Percentiles rank a stretch among this genome's conserved stretches.
phyloP scores from a whole-genome alignment of 1,284 basidiomycete species.

The Puccinia coronata region DNA sequence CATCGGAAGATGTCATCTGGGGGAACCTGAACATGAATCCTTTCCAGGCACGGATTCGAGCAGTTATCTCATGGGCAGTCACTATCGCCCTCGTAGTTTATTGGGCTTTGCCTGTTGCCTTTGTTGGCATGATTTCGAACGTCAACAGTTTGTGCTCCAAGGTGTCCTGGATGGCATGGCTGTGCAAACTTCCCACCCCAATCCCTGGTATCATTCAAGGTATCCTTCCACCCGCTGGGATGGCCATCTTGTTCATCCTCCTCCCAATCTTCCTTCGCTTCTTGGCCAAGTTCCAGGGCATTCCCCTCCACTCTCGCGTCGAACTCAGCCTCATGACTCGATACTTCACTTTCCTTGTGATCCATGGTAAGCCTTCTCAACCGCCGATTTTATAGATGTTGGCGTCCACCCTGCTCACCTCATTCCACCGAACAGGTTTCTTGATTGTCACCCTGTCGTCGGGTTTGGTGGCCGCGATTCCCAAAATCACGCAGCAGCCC shows the following conservation, averaged over 20 bases:
- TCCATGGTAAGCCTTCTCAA: slow-evolving; percentile 64
- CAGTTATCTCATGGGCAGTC: slow-evolving; percentile 62
- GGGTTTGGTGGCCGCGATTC: slow-evolving; percentile 73
- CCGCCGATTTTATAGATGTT: neutral
- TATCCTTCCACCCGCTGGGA: slow-evolving; percentile 78
- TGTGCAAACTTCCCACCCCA: slow-evolving; percentile 67
- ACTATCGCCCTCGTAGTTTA: slow-evolving; percentile 68
- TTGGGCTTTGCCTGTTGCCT: slow-evolving; percentile 70
- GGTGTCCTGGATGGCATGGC: slow-evolving; percentile 76
- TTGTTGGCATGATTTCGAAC: slow-evolving; percentile 84
- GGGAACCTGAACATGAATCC: slow-evolving; percentile 81
- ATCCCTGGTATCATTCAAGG: slow-evolving; percentile 78
- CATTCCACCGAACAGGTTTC: slow-evolving; percentile 68
- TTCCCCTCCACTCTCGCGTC: slow-evolving; percentile 75
- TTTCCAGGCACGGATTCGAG: slow-evolving; percentile 73
- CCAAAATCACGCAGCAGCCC: slow-evolving; percentile 68
- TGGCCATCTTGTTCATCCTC: slow-evolving; percentile 87
- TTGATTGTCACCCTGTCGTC: slow-evolving; percentile 78
- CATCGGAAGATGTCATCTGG: slow-evolving; percentile 87
- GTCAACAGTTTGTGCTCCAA: slow-evolving; percentile 70
- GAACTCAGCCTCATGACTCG: slow-evolving; percentile 88
- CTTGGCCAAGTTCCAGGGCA: slow-evolving; percentile 76
- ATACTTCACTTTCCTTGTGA: slow-evolving; percentile 87
- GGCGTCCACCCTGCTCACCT: neutral
- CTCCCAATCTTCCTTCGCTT: slow-evolving; percentile 80